phyloP scores from a whole-genome alignment of 768 basidiomycete species.

The Boletus sensibilis region DNA sequence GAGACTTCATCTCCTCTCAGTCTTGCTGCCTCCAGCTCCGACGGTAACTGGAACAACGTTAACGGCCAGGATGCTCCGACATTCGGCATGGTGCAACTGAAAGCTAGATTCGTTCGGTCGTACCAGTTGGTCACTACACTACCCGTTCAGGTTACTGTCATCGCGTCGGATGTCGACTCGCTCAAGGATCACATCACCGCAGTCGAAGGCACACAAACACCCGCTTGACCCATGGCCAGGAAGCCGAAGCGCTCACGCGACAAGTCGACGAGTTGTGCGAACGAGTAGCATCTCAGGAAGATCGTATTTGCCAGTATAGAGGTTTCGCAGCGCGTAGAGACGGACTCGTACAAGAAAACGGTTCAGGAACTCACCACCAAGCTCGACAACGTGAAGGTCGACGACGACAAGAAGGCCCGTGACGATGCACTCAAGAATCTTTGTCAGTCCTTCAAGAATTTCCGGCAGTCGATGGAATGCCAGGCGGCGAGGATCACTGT shows the following conservation, averaged over 20 bases:
- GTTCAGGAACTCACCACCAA: constrained; percentile 10
- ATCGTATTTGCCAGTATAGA: constrained; percentile 9
- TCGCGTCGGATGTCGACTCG: constrained; percentile 11
- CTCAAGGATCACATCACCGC: constrained; percentile 15
- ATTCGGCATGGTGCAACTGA: no score
- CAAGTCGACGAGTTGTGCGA: constrained; percentile 8
- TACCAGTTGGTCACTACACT: background rate
- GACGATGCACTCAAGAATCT: constrained; percentile 5
- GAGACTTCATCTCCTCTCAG: no score
- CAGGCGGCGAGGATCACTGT: constrained; percentile 2
- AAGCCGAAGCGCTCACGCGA: background rate
- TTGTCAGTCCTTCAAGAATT: background rate
- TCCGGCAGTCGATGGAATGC: constrained; percentile 1
- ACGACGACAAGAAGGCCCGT: background rate
- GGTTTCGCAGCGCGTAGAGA: constrained; percentile 2
- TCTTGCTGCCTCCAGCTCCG: no score
- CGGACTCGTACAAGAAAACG: background rate
- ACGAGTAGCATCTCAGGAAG: constrained; percentile 10
- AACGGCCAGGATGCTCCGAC: no score
- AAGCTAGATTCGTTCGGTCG: no score
- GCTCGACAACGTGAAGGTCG: background rate
- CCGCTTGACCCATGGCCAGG: background rate
- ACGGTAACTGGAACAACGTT: no score
- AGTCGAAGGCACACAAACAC: constrained; percentile 6
- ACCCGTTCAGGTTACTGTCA: background rate